Evolutionary conservation across 495 filamentous ascomycete genomes (phyloP).

Genomic region (Hypoxylon fragiforme): DNA sequence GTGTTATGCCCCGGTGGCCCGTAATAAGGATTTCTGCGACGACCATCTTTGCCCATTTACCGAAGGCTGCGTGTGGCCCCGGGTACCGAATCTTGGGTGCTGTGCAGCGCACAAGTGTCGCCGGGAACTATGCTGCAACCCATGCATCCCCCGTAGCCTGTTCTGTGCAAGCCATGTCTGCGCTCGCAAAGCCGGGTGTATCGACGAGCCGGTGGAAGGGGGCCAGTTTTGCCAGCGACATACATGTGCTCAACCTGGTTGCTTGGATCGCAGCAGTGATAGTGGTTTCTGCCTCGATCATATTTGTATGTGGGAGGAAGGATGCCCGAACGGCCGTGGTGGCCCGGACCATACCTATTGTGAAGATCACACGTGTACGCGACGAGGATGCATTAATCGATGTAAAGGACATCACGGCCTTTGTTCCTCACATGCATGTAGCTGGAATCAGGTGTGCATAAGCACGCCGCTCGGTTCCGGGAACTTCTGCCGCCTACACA

Average conservation of each 20-base stretch:
- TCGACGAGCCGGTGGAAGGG: conserved; percentile 12
- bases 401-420: conserved; percentile 21
- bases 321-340: conserved; percentile 16
- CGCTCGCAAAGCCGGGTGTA: conserved; percentile 13
- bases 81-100: conserved; percentile 8
- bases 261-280: conserved; percentile 18
- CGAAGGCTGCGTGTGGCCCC: conserved; percentile 9
- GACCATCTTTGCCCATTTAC: conserved; percentile 18
- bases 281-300: conserved; percentile 23
- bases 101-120: conserved; percentile 19
- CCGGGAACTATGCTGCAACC: conserved; percentile 6
- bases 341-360: conserved; percentile 21
- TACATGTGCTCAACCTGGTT: conserved; percentile 9
- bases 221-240: conserved; percentile 14
- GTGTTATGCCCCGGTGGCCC: conserved; percentile 12
- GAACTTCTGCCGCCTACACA: conserved; percentile 19
- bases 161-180: conserved; percentile 21
- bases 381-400: conserved; percentile 6
- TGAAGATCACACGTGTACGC: conserved; percentile 22
- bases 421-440: conserved; percentile 22
- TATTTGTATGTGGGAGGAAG: conserved; percentile 21
- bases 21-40: conserved; percentile 23
- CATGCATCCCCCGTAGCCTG: conserved; percentile 14
- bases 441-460: conserved; percentile 19
- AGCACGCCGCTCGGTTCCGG: conserved; percentile 9